Conservation (phyloP, 2,329 filamentous ascomycete species). For the Chrysoporthe deuterocubensis region DNA sequence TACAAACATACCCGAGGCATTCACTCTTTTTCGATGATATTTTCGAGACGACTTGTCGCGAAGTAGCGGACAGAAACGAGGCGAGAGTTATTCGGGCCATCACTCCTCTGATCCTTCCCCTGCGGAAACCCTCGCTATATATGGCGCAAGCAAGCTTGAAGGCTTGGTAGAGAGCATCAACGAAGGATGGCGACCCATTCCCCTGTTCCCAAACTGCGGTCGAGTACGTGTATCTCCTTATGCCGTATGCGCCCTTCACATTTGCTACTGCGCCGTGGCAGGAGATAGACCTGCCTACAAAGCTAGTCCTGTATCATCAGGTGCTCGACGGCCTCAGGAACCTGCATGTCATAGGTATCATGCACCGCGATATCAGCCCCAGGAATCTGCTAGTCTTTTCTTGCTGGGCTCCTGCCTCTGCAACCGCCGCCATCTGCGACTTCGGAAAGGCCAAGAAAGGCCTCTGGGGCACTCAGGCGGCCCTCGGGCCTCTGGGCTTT, state of each 20-base stretch:
- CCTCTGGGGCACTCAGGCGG: not conserved
- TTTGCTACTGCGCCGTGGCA: conserved; percentile 22
- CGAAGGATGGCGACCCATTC: conserved; percentile 1
- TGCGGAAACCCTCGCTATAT: too few species aligned
- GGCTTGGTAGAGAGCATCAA: too few species aligned
- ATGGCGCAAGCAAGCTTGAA: too few species aligned
- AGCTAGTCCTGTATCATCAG: conserved; percentile 24
- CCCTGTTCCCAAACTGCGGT: conserved; percentile 9
- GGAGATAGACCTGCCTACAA: conserved; percentile 1
- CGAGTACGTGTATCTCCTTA: conserved; percentile 20
- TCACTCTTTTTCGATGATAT: too few species aligned
- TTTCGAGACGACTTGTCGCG: too few species aligned
- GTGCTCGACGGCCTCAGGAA: conserved; percentile 28
- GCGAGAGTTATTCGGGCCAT: too few species aligned
- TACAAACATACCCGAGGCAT: too few species aligned
- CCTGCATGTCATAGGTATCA: conserved; percentile 25
- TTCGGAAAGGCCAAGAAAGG: conserved; percentile 18
- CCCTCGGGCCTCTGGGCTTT: not conserved
- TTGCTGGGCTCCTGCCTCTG: not conserved
- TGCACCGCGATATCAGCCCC: conserved; percentile 30
- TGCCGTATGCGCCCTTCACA: conserved; percentile 25
- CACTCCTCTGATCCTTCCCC: too few species aligned
- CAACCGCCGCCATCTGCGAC: conserved; percentile 26
- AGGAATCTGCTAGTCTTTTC: conserved; percentile 29
- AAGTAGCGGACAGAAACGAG: too few species aligned